Conservation (phyloP, 257 asterid genomes). For the Solanum chaucha region DNA sequence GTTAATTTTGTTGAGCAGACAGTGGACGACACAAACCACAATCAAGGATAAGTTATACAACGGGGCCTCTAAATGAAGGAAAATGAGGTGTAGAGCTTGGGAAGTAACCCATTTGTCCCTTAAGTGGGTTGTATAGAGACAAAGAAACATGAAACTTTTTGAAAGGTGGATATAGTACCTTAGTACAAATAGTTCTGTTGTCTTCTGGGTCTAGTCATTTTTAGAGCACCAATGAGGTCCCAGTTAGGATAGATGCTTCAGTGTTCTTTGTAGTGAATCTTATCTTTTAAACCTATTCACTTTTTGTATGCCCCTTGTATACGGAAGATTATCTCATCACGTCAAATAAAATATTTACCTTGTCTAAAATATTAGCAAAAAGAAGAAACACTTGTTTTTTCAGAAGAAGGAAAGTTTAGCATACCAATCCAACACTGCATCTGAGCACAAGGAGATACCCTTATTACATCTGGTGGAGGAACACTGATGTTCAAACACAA, state of each 20-base stretch:
- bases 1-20: neutral
- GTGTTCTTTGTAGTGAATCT: neutral
- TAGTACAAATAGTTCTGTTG: neutral
- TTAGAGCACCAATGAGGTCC: neutral
- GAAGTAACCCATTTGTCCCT: neutral
- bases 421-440: constrained; percentile 99
- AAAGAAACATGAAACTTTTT: neutral
- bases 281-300: neutral
- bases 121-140: neutral
- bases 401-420: constrained; percentile 8
- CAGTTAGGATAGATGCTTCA: neutral
- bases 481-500: constrained; percentile 84
- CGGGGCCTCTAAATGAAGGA: neutral
- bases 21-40: neutral
- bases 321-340: neutral
- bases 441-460: constrained; percentile 98
- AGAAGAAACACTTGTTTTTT: neutral
- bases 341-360: neutral
- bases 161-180: neutral
- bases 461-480: constrained; percentile 95
- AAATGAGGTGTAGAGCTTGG: neutral
- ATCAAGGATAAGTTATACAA: neutral
- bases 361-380: neutral
- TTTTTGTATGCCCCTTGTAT: neutral
- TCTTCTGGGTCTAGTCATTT: neutral